These are phyloP conservation scores for Pichia scutulata DNA, from an alignment of 805 yeast species.

Conservation along the genomic window DNA sequence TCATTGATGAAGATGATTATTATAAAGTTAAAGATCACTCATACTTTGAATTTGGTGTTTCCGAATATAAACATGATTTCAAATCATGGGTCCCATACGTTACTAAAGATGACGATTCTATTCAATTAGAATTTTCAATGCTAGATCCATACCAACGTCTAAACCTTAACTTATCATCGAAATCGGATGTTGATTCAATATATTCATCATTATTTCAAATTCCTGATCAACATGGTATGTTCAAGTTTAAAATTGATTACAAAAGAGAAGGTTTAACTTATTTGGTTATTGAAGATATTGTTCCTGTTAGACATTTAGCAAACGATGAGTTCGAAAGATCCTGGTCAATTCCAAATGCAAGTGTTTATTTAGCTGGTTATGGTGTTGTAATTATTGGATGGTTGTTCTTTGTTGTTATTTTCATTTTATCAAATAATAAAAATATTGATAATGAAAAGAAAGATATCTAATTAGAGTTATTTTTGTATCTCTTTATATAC, in stretches of 20 bases:
- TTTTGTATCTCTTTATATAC: neutral
- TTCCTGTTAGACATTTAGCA: conserved; percentile 88
- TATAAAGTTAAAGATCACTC: conserved; percentile 76
- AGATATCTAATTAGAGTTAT: neutral
- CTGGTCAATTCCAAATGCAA: conserved; percentile 87
- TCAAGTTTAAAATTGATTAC: conserved; percentile 75
- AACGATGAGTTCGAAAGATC: conserved; percentile 91
- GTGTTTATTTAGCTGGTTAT: conserved; percentile 80
- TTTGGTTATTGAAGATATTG: conserved; percentile 56
- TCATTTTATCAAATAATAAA: conserved; percentile 32
- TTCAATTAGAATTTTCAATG: conserved; percentile 83
- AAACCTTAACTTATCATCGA: conserved; percentile 40
- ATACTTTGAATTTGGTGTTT: conserved; percentile 43
- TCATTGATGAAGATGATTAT: conserved; percentile 31
- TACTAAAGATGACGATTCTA: conserved; percentile 23
- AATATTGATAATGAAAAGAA: neutral
- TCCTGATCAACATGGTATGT: conserved; percentile 97
- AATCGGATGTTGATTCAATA: conserved; percentile 36
- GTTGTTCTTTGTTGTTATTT: conserved; percentile 67
- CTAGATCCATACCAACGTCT: conserved; percentile 92
- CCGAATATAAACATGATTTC: conserved; percentile 37
- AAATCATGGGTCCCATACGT: conserved; percentile 59
- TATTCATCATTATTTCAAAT: conserved; percentile 53
- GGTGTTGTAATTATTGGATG: conserved; percentile 64
- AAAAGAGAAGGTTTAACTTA: conserved; percentile 69